A percentile compares a stretch with the other conserved stretches of the same genome.
These are phyloP conservation scores for Penicillium nordicum DNA, from an alignment of 2,329 filamentous ascomycete genomes.

Conservation along the genomic window DNA sequence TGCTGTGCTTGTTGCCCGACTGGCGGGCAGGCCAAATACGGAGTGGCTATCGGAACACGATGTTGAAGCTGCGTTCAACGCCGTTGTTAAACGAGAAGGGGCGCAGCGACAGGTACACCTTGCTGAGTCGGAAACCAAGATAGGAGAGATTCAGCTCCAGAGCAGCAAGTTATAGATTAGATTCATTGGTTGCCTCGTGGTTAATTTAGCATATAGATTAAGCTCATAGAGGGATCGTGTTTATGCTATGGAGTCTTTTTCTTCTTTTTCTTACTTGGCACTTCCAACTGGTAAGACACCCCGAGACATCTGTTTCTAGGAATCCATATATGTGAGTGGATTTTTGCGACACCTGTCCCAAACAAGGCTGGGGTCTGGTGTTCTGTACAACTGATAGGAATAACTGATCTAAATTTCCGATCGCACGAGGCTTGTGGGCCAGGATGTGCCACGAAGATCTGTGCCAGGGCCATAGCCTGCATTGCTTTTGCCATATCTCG, in stretches of 20 bases:
- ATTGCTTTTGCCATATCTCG: neutral
- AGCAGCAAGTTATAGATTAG: neutral
- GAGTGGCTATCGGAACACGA: slow-evolving; percentile 50
- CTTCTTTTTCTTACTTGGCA: neutral
- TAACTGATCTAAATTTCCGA: neutral
- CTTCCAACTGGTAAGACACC: neutral
- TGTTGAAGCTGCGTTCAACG: slow-evolving; percentile 40
- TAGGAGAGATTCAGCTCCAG: neutral
- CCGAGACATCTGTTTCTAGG: neutral
- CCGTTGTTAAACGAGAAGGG: neutral
- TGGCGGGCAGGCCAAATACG: slow-evolving; percentile 38
- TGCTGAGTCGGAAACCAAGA: neutral
- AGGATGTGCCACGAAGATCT: neutral
- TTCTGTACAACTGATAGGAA: neutral
- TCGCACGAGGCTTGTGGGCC: neutral
- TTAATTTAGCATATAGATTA: neutral
- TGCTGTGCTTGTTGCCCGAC: slow-evolving; percentile 35
- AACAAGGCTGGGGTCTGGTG: neutral
- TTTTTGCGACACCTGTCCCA: neutral
- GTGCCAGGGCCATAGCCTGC: neutral
- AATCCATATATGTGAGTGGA: neutral
- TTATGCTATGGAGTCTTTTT: neutral
- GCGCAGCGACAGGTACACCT: neutral
- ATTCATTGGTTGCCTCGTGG: neutral
- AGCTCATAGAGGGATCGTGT: neutral